Conservation (phyloP, 257 asterid species). For the Solanum clarkiae region DNA sequence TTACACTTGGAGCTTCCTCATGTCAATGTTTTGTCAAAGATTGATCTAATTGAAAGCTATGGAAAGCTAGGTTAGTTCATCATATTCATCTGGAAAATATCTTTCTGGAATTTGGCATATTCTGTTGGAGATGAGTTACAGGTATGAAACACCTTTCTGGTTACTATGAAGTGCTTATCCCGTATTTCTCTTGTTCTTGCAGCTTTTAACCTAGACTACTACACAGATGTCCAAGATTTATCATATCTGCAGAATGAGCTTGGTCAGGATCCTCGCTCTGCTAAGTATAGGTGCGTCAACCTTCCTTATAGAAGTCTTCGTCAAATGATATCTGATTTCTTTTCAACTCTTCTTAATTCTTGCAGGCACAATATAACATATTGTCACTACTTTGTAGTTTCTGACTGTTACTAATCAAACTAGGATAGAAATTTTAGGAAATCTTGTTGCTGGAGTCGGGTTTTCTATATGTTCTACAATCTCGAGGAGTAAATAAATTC, state of each 20-base stretch:
- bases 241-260: conserved; percentile 74
- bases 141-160: background rate
- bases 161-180: background rate
- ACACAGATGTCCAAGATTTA: conserved; percentile 88
- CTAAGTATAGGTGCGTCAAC: conserved; percentile 53
- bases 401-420: background rate
- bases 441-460: background rate
- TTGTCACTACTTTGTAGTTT: background rate
- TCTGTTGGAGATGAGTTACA: background rate
- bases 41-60: conserved; percentile 86
- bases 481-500: background rate
- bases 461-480: background rate
- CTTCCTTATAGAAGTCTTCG: background rate
- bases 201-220: conserved; percentile 95
- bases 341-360: background rate
- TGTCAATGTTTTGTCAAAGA: conserved; percentile 88
- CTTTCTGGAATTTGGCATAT: background rate
- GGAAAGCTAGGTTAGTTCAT: conserved; percentile 66
- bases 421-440: background rate
- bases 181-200: conserved; percentile 20
- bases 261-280: conserved; percentile 83
- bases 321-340: background rate
- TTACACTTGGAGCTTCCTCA: conserved; percentile 95
- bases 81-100: background rate
- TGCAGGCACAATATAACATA: background rate